Percentiles rank a stretch among this genome's conserved stretches.
phyloP scores from a whole-genome alignment of 2,329 filamentous ascomycete genomes.

The Neonectria ditissima region DNA sequence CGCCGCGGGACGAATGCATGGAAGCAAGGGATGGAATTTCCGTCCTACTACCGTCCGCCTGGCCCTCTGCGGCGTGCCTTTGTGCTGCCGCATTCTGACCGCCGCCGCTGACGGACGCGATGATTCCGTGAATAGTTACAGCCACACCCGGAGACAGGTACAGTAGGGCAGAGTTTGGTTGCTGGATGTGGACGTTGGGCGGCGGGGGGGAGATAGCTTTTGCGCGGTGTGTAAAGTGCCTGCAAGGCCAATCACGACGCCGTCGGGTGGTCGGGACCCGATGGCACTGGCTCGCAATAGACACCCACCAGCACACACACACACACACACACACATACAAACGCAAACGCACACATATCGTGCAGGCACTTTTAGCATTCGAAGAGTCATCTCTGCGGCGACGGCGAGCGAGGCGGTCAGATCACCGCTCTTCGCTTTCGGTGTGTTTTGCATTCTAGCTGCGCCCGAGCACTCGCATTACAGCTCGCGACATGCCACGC shows the following conservation, averaged over 20 bases:
- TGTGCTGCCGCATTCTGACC: conserved; percentile 11
- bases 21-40: conserved; percentile 7
- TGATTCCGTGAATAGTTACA: neutral
- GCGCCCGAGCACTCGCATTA: neutral
- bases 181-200: neutral
- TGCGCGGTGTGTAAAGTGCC: too few species aligned
- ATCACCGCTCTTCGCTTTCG: conserved; percentile 12
- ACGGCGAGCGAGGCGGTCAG: conserved; percentile 23
- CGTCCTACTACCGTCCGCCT: neutral
- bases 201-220: neutral
- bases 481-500: neutral
- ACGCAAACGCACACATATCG: conserved; percentile 7
- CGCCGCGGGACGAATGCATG: conserved; percentile 11
- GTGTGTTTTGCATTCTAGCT: conserved; percentile 1
- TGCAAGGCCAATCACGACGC: conserved; percentile 12
- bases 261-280: conserved; percentile 23
- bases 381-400: neutral
- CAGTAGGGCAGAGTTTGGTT: neutral
- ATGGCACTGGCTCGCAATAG: conserved; percentile 20
- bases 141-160: neutral
- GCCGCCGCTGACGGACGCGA: conserved; percentile 1
- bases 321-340: conserved; percentile 3
- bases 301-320: conserved; percentile 5
- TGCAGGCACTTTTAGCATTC: conserved; percentile 7
- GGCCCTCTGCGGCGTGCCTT: conserved; percentile 12